Evolutionary conservation across 2,329 filamentous ascomycete species (phyloP).

Genomic region (Clarireedia paspali): DNA sequence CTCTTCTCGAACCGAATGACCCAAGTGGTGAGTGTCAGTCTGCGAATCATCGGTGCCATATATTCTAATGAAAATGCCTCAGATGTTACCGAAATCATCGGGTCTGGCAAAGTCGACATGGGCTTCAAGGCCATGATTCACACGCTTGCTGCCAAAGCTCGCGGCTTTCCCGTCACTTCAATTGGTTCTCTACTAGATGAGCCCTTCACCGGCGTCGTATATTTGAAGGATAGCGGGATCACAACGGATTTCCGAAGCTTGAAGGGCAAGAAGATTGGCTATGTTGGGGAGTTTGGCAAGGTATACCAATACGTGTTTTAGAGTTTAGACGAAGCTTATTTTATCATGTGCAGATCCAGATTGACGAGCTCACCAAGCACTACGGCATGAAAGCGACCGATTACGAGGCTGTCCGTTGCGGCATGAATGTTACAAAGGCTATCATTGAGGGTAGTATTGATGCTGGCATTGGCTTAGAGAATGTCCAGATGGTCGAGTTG

Average conservation of each 20-base stretch:
- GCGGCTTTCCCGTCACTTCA: slow-evolving; percentile 63
- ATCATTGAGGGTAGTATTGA: slow-evolving; percentile 67
- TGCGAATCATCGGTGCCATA: neutral
- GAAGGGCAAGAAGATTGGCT: slow-evolving; percentile 70
- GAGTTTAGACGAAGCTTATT: neutral
- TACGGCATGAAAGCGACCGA: slow-evolving; percentile 66
- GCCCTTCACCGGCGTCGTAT: slow-evolving; percentile 72
- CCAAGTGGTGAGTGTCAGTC: slow-evolving; percentile 48
- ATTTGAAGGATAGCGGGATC: slow-evolving; percentile 67
- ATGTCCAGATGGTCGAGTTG: slow-evolving; percentile 77
- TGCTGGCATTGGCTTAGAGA: slow-evolving; percentile 70
- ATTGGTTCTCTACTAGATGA: slow-evolving; percentile 71
- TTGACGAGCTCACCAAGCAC: slow-evolving; percentile 71
- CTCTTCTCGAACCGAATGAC: slow-evolving; percentile 70
- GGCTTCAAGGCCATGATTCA: slow-evolving; percentile 84
- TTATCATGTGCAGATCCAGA: slow-evolving; percentile 52
- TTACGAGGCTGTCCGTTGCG: slow-evolving; percentile 71
- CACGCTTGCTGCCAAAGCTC: slow-evolving; percentile 69
- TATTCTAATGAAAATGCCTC: slow-evolving; percentile 4
- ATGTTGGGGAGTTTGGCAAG: slow-evolving; percentile 74
- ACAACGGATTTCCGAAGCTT: slow-evolving; percentile 67
- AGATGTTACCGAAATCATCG: slow-evolving; percentile 78
- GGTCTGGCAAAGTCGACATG: slow-evolving; percentile 66
- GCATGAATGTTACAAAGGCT: slow-evolving; percentile 74
- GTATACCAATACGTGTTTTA: slow-evolving; percentile 21